A percentile compares a stretch with the other conserved stretches of the same genome.
These are phyloP conservation scores for Rheum nobile DNA, from an alignment of 148 eudicot species.

Conservation along the genomic window DNA sequence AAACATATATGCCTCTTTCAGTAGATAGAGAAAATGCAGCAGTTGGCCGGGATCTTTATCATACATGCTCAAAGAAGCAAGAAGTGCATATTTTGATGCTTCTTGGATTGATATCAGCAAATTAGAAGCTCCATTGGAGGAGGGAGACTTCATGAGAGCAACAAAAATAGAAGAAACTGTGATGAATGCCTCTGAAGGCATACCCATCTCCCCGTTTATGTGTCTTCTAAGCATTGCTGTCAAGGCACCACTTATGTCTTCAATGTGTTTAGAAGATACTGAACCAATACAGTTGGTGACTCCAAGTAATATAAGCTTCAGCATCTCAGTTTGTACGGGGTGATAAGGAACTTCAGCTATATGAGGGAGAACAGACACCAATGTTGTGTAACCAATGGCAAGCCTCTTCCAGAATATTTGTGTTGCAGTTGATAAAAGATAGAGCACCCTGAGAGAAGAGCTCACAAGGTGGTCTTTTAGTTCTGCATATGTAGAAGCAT, in stretches of 20 bases:
- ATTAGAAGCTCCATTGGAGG: constrained; percentile 39
- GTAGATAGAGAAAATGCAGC: constrained; percentile 59
- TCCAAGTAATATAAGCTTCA: constrained; percentile 58
- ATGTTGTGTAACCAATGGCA: constrained; percentile 74
- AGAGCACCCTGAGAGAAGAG: constrained; percentile 71
- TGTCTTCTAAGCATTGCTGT: constrained; percentile 60
- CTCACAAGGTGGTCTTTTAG: constrained; percentile 55
- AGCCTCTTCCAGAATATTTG: constrained; percentile 64
- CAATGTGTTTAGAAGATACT: constrained; percentile 44
- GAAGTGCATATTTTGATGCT: constrained; percentile 47
- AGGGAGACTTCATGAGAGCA: constrained; percentile 59
- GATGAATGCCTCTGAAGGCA: constrained; percentile 71
- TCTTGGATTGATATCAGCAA: constrained; percentile 36
- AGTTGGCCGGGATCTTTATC: constrained; percentile 35
- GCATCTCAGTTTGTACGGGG: constrained; percentile 66
- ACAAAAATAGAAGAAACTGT: constrained; percentile 61
- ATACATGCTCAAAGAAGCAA: constrained; percentile 38
- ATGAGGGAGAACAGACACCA: constrained; percentile 56
- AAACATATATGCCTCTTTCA: constrained; percentile 68
- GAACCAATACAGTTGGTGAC: constrained; percentile 62
- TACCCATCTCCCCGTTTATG: constrained; percentile 51
- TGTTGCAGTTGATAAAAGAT: constrained; percentile 60
- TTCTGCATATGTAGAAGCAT: constrained; percentile 25
- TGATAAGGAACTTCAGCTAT: constrained; percentile 84
- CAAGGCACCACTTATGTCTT: constrained; percentile 55